Evolutionary conservation across 1,284 basidiomycete genomes (phyloP).

Genomic region (Trametes sp.): DNA sequence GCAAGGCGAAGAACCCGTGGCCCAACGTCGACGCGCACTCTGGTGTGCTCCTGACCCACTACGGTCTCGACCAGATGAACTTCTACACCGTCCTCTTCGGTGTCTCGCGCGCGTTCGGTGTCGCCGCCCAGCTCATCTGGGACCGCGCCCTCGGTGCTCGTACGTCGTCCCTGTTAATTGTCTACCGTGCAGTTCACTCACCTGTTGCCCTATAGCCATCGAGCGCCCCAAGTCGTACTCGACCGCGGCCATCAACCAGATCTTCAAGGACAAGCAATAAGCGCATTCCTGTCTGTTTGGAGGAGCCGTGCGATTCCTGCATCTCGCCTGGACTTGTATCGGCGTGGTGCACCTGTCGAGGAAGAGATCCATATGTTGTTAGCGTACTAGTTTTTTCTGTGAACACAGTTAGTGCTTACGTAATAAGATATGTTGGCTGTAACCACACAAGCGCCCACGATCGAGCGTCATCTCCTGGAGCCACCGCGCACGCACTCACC

Average conservation of each 20-base stretch:
- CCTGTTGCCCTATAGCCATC: slow-evolving; percentile 57
- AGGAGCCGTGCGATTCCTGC: slow-evolving; percentile 9
- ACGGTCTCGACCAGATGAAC: slow-evolving; percentile 88
- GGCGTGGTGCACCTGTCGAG: neutral
- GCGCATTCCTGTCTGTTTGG: slow-evolving; percentile 4
- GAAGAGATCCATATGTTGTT: slow-evolving; percentile 5
- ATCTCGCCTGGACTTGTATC: slow-evolving; percentile 1
- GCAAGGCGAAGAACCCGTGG: slow-evolving; percentile 94
- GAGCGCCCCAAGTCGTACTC: slow-evolving; percentile 91
- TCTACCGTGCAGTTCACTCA: slow-evolving; percentile 5
- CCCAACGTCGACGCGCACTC: slow-evolving; percentile 98
- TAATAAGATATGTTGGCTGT: slow-evolving; percentile 24
- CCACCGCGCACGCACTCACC: neutral
- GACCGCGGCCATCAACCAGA: slow-evolving; percentile 75
- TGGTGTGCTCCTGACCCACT: slow-evolving; percentile 92
- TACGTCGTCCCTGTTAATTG: slow-evolving; percentile 48
- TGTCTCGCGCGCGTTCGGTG: slow-evolving; percentile 93
- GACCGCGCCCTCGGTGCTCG: slow-evolving; percentile 95
- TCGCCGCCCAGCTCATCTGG: slow-evolving; percentile 91
- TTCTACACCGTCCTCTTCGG: slow-evolving; percentile 98
- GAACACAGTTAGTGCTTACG: slow-evolving; percentile 28
- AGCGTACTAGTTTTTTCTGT: slow-evolving; percentile 17
- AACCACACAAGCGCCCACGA: slow-evolving; percentile 11
- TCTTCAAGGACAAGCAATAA: slow-evolving; percentile 66
- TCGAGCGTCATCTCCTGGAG: neutral